Base-by-base conservation (phyloP, 2,329 filamentous ascomycete species). In the Sporothrix sp. region DNA sequence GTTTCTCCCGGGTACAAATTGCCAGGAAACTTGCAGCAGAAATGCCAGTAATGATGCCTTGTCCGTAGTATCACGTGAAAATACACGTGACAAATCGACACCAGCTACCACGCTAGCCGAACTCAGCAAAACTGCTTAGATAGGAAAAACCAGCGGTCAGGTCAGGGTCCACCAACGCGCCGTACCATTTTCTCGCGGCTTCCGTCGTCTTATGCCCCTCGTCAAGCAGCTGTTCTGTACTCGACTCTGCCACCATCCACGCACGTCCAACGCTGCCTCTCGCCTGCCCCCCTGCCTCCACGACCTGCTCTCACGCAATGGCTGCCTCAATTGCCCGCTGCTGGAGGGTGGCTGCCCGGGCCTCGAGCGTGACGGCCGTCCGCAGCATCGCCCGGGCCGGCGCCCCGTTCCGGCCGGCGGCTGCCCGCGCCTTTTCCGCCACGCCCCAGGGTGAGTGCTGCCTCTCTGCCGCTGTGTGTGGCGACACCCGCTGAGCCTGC, bases 281-380 rank as follows among this genome's bases (percentile, higher is more conserved):
- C 20, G n/a, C 18, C 20, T 9, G 35, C 28, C 16, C 2, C 27
- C 28, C 2, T 28, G 9, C 32, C 35, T 16, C 25, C 21, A 18
- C 39, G 21, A 25, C 16, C 27, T 33, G 14, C 27, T 32, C 13
- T 21, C 27, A 53, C 62, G 67, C 62, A 66, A 81, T 81, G 78
- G 76, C 79, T 58, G n/a, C 51, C 28, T 81, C 79, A 68, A 75
- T 83, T 68, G 72, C 74, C 62, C 72, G 76, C 60, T 73, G 72
- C 63, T 64, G 78, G 57, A 69, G 72, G 66, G 68, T 68, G 56
- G 57, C 53, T 27, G 69, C 70, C 55, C 69, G 74, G 57, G 72
- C 75, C 55, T 66, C 70, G 56, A 65, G 65, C 45, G 60, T 73
- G 59, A 61, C 71, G 60, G 62, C 69, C 60, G 57, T 68, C 48